Percentiles rank a stretch among this genome's conserved stretches.
phyloP scores from a whole-genome alignment of 805 yeast genomes.

The Zygotorulaspora danielsina region DNA sequence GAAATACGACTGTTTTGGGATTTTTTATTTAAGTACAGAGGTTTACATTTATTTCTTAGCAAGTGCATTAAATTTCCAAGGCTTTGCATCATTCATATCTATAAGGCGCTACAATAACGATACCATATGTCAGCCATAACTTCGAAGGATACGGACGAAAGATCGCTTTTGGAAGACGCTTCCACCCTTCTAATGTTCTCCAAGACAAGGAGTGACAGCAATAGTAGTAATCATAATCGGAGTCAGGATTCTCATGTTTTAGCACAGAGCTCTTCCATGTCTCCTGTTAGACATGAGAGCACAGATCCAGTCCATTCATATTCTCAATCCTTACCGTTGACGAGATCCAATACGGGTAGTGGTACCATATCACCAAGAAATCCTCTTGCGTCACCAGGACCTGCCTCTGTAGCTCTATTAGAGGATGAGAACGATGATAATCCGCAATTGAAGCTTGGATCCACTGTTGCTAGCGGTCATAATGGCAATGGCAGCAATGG shows the following conservation, averaged over 20 bases:
- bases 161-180: constrained; percentile 50
- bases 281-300: constrained; percentile 22
- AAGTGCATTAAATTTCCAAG: background rate
- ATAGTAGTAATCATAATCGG: constrained; percentile 4
- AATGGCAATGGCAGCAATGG: background rate
- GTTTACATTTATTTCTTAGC: background rate
- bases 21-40: constrained; percentile 1
- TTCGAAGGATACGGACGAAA: constrained; percentile 12
- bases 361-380: constrained; percentile 16
- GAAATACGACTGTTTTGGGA: background rate
- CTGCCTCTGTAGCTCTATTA: constrained; percentile 41
- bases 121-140: constrained; percentile 1
- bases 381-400: constrained; percentile 42
- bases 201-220: constrained; percentile 30
- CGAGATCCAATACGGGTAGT: constrained; percentile 14
- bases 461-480: constrained; percentile 2
- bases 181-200: constrained; percentile 60
- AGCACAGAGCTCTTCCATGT: constrained; percentile 1
- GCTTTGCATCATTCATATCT: no score
- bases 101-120: no score
- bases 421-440: constrained; percentile 17
- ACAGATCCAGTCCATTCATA: constrained; percentile 22
- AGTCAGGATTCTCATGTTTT: constrained; percentile 1
- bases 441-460: background rate
- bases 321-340: constrained; percentile 15